These are phyloP conservation scores for Trichothecium roseum DNA, from an alignment of 2,329 filamentous ascomycete genomes.

Conservation along the genomic window DNA sequence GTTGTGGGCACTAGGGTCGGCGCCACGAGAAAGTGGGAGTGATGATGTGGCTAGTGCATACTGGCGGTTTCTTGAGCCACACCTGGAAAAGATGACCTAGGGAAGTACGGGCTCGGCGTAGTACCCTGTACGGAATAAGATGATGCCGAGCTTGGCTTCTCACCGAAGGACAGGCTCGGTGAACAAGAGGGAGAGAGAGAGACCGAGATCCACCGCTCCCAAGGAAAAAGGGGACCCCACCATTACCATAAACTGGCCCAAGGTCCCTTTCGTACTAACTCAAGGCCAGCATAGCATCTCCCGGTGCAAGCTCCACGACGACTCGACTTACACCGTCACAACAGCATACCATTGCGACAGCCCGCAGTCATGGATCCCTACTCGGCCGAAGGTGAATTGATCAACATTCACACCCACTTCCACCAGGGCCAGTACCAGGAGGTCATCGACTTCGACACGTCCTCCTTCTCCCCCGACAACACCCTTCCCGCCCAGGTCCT, in stretches of 20 bases:
- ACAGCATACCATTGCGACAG: slow-evolving; percentile 8
- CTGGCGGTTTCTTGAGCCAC: slow-evolving; percentile 13
- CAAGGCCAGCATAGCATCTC: too few relatives aligned
- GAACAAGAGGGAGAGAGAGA: too few relatives aligned
- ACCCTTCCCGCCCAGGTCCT: slow-evolving; percentile 66
- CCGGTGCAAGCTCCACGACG: slow-evolving; percentile 6
- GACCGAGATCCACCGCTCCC: too few relatives aligned
- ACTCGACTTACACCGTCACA: slow-evolving; percentile 6
- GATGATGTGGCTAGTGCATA: slow-evolving; percentile 14
- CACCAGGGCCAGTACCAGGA: slow-evolving; percentile 76
- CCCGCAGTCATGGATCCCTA: slow-evolving; percentile 53
- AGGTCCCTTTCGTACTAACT: not conserved
- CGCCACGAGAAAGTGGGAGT: slow-evolving; percentile 10
- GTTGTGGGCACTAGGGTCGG: slow-evolving; percentile 32
- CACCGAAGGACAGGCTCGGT: not conserved
- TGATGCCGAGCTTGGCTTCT: not conserved
- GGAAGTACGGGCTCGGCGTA: too few relatives aligned
- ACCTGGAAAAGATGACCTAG: too few relatives aligned
- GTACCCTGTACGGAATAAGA: too few relatives aligned
- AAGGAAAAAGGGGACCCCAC: not conserved
- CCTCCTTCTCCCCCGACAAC: slow-evolving; percentile 70
- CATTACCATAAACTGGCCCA: not conserved
- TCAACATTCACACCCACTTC: slow-evolving; percentile 63
- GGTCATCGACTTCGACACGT: slow-evolving; percentile 77
- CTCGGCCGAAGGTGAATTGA: slow-evolving; percentile 59